Evolutionary conservation across 1,139 yeast genomes (phyloP).

Genomic region (Lodderomyces orthopsilosis): DNA sequence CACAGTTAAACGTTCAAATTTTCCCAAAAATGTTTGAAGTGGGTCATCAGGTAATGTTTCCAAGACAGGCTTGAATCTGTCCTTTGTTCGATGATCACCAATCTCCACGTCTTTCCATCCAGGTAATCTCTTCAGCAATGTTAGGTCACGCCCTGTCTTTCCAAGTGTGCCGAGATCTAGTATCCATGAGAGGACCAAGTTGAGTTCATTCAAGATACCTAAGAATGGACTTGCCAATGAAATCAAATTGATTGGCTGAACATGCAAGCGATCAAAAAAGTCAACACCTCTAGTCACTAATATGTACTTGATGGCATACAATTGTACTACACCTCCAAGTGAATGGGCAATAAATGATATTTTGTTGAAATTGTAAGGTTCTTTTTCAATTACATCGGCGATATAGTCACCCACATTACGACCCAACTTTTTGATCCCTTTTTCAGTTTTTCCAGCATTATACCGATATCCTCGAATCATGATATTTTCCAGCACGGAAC

Average conservation of each 20-base stretch:
- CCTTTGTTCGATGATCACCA: constrained; percentile 15
- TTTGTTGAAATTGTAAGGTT: constrained; percentile 40
- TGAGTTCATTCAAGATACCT: constrained; percentile 82
- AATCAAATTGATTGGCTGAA: constrained; percentile 67
- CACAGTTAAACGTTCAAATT: constrained; percentile 65
- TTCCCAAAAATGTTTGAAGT: constrained; percentile 59
- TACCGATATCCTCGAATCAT: constrained; percentile 79
- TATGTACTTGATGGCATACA: constrained; percentile 83
- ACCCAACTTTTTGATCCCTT: constrained; percentile 84
- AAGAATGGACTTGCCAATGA: constrained; percentile 84
- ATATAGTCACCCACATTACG: constrained; percentile 71
- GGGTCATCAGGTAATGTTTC: constrained; percentile 77
- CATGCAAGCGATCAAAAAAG: constrained; percentile 53
- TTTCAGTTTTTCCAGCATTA: constrained; percentile 85
- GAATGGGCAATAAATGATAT: constrained; percentile 93
- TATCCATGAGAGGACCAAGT: constrained; percentile 78
- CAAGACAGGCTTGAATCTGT: constrained; percentile 56
- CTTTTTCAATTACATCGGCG: constrained; percentile 48
- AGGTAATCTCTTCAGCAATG: constrained; percentile 43
- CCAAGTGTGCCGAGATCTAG: constrained; percentile 87
- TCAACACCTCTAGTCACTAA: constrained; percentile 50
- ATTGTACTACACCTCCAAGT: constrained; percentile 84
- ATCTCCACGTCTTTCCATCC: constrained; percentile 15
- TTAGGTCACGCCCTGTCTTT: constrained; percentile 87
- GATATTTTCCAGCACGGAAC: constrained; percentile 56